Conservation (phyloP, 768 basidiomycete genomes). For the Mycena galopus region DNA sequence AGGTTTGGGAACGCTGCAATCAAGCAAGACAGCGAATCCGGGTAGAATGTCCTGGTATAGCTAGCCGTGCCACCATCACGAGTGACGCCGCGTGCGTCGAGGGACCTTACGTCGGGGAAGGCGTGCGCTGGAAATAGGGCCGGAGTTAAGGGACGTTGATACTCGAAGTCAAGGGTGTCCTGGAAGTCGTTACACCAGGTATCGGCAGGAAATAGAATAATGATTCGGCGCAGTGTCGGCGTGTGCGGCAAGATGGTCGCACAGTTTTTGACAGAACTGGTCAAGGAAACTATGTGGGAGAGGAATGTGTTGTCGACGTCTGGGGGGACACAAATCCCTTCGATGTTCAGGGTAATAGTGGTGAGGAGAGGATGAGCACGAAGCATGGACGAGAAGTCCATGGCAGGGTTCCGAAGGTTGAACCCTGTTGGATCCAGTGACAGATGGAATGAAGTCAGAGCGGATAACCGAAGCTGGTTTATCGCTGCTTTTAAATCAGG, state of each 20-base stretch:
- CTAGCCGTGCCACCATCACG: not conserved
- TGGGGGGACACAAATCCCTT: not conserved
- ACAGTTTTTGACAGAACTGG: not conserved
- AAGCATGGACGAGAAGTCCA: not conserved
- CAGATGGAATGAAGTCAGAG: not conserved
- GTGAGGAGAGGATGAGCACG: not conserved
- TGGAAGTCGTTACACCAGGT: not conserved
- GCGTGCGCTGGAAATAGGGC: not conserved
- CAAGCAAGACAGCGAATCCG: not conserved
- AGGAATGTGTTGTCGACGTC: not conserved
- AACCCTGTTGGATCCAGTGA: not conserved
- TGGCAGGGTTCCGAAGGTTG: not conserved
- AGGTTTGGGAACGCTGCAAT: slow-evolving; percentile 7
- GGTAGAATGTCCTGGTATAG: not conserved
- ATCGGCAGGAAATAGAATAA: not conserved
- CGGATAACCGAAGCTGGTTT: not conserved
- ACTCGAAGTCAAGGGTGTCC: no score
- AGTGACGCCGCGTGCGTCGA: not conserved
- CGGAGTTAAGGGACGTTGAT: not conserved
- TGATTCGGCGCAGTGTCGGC: not conserved
- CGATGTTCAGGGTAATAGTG: not conserved
- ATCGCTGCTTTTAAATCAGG: not conserved
- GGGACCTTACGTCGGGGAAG: not conserved
- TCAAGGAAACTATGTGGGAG: not conserved
- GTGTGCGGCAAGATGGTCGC: not conserved